Evolutionary conservation across 345 rosid species (phyloP).

Genomic region (Boechera retrofracta): DNA sequence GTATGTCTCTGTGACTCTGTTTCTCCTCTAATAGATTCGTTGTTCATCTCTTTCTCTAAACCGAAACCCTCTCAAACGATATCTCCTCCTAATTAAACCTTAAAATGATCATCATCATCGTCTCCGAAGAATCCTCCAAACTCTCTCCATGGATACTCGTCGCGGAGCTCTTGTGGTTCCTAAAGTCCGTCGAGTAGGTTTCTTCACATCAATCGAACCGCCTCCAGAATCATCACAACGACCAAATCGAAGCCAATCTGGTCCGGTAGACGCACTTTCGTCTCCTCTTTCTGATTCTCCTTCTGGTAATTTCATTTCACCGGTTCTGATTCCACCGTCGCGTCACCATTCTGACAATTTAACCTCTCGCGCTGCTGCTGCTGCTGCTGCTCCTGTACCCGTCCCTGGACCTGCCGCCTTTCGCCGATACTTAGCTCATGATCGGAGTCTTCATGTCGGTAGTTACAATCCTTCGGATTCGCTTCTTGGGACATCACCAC

Average conservation of each 20-base stretch:
- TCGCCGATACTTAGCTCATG: slow-evolving; percentile 34
- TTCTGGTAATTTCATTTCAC: slow-evolving; percentile 57
- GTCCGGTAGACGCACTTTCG: slow-evolving; percentile 51
- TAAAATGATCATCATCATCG: slow-evolving; percentile 25
- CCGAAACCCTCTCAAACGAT: too few relatives aligned
- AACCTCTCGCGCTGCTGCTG: slow-evolving; percentile 45
- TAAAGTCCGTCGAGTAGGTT: slow-evolving; percentile 77
- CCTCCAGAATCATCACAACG: slow-evolving; percentile 42
- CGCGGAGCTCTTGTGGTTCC: slow-evolving; percentile 60
- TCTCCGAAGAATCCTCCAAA: background rate
- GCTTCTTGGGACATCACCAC: slow-evolving; percentile 61
- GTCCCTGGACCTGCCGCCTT: slow-evolving; percentile 56
- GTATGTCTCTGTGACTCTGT: too few relatives aligned
- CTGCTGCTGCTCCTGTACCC: slow-evolving; percentile 55
- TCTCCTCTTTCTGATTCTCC: slow-evolving; percentile 60
- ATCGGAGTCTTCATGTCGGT: slow-evolving; percentile 47
- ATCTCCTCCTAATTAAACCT: slow-evolving; percentile 28
- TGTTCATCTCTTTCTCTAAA: too few relatives aligned
- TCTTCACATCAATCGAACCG: slow-evolving; percentile 62
- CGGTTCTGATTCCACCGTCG: slow-evolving; percentile 75
- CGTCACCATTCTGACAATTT: slow-evolving; percentile 70
- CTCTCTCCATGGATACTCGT: slow-evolving; percentile 57
- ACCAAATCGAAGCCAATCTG: slow-evolving; percentile 57
- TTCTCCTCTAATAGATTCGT: too few relatives aligned
- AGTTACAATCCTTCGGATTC: slow-evolving; percentile 72